These are phyloP conservation scores for Comarum palustre DNA, from an alignment of 306 rosid genomes.

Conservation along the genomic window DNA sequence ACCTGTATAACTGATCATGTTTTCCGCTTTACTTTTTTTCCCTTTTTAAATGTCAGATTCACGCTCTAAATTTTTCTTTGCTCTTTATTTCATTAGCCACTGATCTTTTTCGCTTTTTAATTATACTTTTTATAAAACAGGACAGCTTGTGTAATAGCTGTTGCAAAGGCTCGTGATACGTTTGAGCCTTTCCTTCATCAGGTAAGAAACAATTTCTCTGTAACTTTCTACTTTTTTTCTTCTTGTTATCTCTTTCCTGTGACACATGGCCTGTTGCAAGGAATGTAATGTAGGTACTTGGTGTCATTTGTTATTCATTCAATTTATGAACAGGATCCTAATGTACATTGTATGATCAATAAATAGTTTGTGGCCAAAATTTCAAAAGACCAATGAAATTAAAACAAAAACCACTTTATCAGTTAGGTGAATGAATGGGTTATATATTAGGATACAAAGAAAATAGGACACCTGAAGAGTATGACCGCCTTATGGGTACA, in stretches of 20 bases:
- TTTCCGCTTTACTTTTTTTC: neutral
- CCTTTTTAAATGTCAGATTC: neutral
- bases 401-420: neutral
- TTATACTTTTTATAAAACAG: conserved; percentile 40
- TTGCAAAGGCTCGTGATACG: conserved; percentile 93
- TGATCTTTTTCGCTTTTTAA: neutral
- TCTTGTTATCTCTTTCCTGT: conserved; percentile 6
- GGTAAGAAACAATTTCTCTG: conserved; percentile 41
- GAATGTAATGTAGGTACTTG: neutral
- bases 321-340: neutral
- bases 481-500: neutral
- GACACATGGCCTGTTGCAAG: neutral
- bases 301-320: neutral
- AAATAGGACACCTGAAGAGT: neutral
- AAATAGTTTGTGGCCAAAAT: neutral
- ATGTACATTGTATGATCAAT: neutral
- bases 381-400: neutral
- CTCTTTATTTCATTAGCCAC: neutral
- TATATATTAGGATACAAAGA: neutral
- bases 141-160: conserved; percentile 98
- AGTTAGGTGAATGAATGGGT: neutral
- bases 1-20: neutral
- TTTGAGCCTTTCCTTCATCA: conserved; percentile 95
- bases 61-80: neutral
- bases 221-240: conserved; percentile 7